phyloP scores from a whole-genome alignment of 352 stramenopile genomes.

The Pythium apleroticum region DNA sequence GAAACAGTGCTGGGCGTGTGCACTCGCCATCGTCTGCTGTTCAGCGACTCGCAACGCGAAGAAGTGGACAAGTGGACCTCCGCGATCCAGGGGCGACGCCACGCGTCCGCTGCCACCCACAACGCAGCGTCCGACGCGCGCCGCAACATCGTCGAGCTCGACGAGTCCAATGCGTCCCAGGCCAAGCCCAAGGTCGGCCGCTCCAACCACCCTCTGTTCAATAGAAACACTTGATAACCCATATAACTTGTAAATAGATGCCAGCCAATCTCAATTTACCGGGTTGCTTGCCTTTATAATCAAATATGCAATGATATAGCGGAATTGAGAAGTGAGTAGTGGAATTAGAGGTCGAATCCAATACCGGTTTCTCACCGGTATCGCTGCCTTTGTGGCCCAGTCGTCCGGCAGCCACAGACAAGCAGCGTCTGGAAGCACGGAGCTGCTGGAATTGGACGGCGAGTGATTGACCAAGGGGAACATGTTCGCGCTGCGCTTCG shows the following conservation, averaged over 20 bases:
- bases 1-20: conserved; percentile 53
- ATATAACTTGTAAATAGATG: conserved; percentile 1
- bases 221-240: conserved; percentile 41
- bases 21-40: conserved; percentile 56
- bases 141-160: conserved; percentile 58
- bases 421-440: conserved; percentile 10
- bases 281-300: background rate
- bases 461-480: too few species aligned
- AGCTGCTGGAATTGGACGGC: background rate
- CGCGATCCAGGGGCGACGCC: conserved; percentile 50
- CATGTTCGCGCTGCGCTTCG: conserved; percentile 51
- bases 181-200: conserved; percentile 58
- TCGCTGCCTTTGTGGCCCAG: conserved; percentile 10
- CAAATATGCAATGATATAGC: background rate
- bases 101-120: conserved; percentile 32
- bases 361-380: conserved; percentile 17
- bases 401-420: conserved; percentile 18
- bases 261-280: background rate
- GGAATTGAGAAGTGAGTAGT: too few species aligned
- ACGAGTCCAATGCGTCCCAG: conserved; percentile 36
- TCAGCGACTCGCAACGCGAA: conserved; percentile 41
- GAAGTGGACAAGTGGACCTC: conserved; percentile 74
- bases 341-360: conserved; percentile 4
- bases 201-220: conserved; percentile 79
- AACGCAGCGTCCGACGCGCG: conserved; percentile 54